Conservation (phyloP, 306 rosid species). For the Quercus bicolor region DNA sequence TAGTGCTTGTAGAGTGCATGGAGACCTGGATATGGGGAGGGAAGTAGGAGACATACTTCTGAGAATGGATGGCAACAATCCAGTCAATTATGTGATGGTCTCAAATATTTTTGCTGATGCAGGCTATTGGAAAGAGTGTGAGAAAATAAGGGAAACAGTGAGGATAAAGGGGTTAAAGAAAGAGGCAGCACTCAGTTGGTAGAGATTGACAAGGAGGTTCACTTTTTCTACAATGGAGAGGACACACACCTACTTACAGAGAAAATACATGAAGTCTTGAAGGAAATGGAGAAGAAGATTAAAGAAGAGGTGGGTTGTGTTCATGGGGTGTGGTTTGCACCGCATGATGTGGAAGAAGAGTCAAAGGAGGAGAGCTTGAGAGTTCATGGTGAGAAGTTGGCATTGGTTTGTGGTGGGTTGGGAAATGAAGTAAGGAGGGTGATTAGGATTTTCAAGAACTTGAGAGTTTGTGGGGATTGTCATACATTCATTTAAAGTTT, state of each 20-base stretch:
- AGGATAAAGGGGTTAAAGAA: constrained; percentile 54
- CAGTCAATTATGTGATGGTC: constrained; percentile 59
- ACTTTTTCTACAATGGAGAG: constrained; percentile 57
- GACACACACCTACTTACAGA: constrained; percentile 40
- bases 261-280: constrained; percentile 44
- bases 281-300: constrained; percentile 53
- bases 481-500: constrained; percentile 52
- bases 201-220: constrained; percentile 55
- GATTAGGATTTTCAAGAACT: constrained; percentile 55
- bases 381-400: constrained; percentile 65
- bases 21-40: constrained; percentile 45
- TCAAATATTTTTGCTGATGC: constrained; percentile 58
- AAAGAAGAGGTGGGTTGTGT: constrained; percentile 48
- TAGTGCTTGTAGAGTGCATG: constrained; percentile 63
- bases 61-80: constrained; percentile 41
- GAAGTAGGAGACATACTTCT: constrained; percentile 53
- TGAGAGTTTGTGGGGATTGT: constrained; percentile 61
- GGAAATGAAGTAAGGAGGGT: constrained; percentile 25
- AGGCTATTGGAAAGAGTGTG: constrained; percentile 60
- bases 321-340: constrained; percentile 39
- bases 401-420: constrained; percentile 36
- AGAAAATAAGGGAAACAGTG: constrained; percentile 39
- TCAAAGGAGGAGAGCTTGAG: constrained; percentile 64
- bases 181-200: constrained; percentile 67
- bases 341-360: constrained; percentile 66